A percentile compares a stretch with the other conserved stretches of the same genome.
phyloP scores from a whole-genome alignment of 768 basidiomycete species.

The Russula compacta region DNA sequence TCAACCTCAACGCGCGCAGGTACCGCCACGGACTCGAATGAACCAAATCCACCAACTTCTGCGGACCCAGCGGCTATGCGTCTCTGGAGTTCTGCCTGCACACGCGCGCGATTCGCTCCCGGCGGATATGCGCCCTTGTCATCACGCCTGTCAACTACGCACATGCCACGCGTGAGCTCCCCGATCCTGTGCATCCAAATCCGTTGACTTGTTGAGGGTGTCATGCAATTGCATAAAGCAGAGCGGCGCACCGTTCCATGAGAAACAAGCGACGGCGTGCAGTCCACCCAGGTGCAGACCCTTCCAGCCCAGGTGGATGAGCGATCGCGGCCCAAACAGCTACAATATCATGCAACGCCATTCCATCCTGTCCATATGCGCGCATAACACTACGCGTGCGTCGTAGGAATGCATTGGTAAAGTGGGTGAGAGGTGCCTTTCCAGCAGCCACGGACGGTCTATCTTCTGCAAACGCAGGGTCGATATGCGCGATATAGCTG shows the following conservation, averaged over 20 bases:
- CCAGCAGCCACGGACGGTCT: slow-evolving; percentile 37
- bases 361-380: slow-evolving; percentile 70
- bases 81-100: slow-evolving; percentile 45
- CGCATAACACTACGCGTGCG: slow-evolving; percentile 68
- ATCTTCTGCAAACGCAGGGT: slow-evolving; percentile 48
- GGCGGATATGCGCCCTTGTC: slow-evolving; percentile 57
- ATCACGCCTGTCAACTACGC: slow-evolving; percentile 70
- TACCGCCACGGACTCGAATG: slow-evolving; percentile 41
- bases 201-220: neutral
- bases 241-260: slow-evolving; percentile 15
- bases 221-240: neutral
- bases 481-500: slow-evolving; percentile 47
- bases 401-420: slow-evolving; percentile 73
- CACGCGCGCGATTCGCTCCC: slow-evolving; percentile 54
- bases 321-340: slow-evolving; percentile 82
- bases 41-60: slow-evolving; percentile 17
- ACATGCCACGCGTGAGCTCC: slow-evolving; percentile 79
- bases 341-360: slow-evolving; percentile 88
- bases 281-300: slow-evolving; percentile 47
- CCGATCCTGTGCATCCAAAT: slow-evolving; percentile 41
- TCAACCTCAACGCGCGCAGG: slow-evolving; percentile 50
- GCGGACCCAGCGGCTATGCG: slow-evolving; percentile 23
- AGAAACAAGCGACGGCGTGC: slow-evolving; percentile 21
- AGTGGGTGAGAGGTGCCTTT: slow-evolving; percentile 60
- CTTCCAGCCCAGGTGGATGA: slow-evolving; percentile 40